Evolutionary conservation across 2,329 filamentous ascomycete species (phyloP).

Genomic region (Ceratocystiopsis sp.): DNA sequence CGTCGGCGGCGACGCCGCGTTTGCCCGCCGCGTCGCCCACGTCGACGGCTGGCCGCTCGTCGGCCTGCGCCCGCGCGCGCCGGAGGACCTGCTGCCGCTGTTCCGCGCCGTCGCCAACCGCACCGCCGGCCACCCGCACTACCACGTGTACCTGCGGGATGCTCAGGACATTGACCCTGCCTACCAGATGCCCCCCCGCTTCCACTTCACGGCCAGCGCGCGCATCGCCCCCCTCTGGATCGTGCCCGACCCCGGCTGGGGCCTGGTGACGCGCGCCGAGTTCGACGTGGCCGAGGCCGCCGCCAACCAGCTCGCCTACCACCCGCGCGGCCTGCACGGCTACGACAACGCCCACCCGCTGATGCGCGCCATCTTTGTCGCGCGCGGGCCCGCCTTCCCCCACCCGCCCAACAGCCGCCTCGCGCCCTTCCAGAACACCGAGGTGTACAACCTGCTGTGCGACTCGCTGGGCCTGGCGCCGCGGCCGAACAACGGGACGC

Average conservation of each 20-base stretch:
- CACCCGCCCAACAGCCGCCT: slow-evolving; percentile 67
- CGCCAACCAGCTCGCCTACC: slow-evolving; percentile 48
- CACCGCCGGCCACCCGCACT: slow-evolving; percentile 44
- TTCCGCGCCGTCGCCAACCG: slow-evolving; percentile 44
- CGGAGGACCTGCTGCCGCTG: slow-evolving; percentile 44
- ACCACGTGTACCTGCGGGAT: slow-evolving; percentile 77
- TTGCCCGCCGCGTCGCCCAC: too few species aligned
- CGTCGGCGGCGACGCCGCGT: slow-evolving; percentile 56
- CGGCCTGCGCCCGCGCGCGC: slow-evolving; percentile 59
- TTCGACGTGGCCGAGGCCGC: slow-evolving; percentile 57
- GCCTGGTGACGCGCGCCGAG: slow-evolving; percentile 65
- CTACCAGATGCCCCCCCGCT: slow-evolving; percentile 80
- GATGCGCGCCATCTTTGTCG: slow-evolving; percentile 92
- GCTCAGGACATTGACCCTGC: too few species aligned
- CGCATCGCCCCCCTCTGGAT: slow-evolving; percentile 94
- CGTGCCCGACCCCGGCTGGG: slow-evolving; percentile 82
- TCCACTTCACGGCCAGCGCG: slow-evolving; percentile 75
- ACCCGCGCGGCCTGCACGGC: slow-evolving; percentile 74
- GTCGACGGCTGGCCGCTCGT: slow-evolving; percentile 90
- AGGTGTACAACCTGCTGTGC: slow-evolving; percentile 90
- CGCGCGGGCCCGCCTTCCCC: slow-evolving; percentile 79
- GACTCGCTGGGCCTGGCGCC: slow-evolving; percentile 65
- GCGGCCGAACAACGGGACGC: slow-evolving; percentile 71
- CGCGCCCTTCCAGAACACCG: slow-evolving; percentile 76
- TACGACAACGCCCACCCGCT: slow-evolving; percentile 91